Percentiles rank a stretch among this genome's conserved stretches.
phyloP scores from a whole-genome alignment of 1,284 basidiomycete species.

The Limonomyces culmigenus region DNA sequence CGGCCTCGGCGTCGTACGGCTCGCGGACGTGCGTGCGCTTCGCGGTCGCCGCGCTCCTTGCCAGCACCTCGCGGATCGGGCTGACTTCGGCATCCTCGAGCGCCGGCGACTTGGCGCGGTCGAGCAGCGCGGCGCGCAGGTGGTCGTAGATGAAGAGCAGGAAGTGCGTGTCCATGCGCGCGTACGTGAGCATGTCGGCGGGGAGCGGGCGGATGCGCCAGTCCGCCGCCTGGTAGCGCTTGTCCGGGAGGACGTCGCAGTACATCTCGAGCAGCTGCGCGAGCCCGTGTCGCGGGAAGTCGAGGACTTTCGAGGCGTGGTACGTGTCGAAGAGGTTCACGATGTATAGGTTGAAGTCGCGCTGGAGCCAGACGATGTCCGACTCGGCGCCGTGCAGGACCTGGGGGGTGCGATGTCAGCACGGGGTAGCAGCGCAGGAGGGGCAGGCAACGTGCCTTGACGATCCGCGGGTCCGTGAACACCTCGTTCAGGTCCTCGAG shows the following conservation, averaged over 20 bases:
- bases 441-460: slow-evolving; percentile 46
- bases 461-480: slow-evolving; percentile 69
- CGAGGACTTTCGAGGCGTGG: slow-evolving; percentile 84
- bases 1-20: slow-evolving; percentile 50
- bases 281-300: slow-evolving; percentile 72
- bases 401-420: slow-evolving; percentile 22
- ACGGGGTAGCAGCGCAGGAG: not conserved
- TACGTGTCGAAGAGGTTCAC: slow-evolving; percentile 96
- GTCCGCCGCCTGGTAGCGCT: slow-evolving; percentile 91
- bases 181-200: slow-evolving; percentile 81
- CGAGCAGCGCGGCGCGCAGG: slow-evolving; percentile 75
- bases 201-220: slow-evolving; percentile 92
- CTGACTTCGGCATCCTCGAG: slow-evolving; percentile 8
- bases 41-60: slow-evolving; percentile 58
- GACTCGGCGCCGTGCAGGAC: slow-evolving; percentile 91
- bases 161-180: slow-evolving; percentile 92
- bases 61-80: slow-evolving; percentile 36
- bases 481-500: slow-evolving; percentile 59
- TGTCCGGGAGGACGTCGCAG: slow-evolving; percentile 86
- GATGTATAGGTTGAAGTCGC: slow-evolving; percentile 86
- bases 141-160: slow-evolving; percentile 87
- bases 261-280: slow-evolving; percentile 80
- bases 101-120: slow-evolving; percentile 27
- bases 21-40: slow-evolving; percentile 52
- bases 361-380: slow-evolving; percentile 92